Evolutionary conservation across 139 green algal species (phyloP), one percentile per base, ranked within the genome.

Genomic region (Chlamydomonas sphaeroides): DNA sequence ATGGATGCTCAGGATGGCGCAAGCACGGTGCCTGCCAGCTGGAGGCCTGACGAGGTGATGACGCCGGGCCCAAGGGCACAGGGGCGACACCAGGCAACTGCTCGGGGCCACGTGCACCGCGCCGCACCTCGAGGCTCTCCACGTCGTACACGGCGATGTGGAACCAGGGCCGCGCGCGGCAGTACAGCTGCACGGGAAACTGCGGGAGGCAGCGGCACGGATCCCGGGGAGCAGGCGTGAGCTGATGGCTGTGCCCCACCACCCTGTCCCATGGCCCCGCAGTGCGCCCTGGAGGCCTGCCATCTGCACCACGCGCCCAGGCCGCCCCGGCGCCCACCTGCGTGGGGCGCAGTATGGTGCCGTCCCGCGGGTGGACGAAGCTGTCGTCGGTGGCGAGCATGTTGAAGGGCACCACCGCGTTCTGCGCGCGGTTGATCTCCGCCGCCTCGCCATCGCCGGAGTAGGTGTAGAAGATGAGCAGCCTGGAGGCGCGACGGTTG

Each of bases 381-480:
- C 23, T 42, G 28, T 76, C 68, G 70, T 89, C 85, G 0, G 62
- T n/a, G 23, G 48, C 28, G 10, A 48, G 72, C 86, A 90, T 87
- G 32, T 23, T 79, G 63, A 90, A 56, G 45, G 75, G 70, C 35
- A 90, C 86, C 56, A 90, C 57, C 5, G 76, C 70, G 69, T 85
- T 65, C 69, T 90, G 86, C 32, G 70, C 86, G 63, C 76, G 56
- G 41, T 81, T 87, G 30, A 90, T 77, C 76, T 87, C 75, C 3
- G 80, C 76, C 48, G 80, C 76, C 84, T 88, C 84, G 28, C 75
- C 75, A 57, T 88, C 84, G 18, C 69, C 62, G 30, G 42, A 74
- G 61, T 85, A 90, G 26, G 86, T 90, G 81, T 87, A 90, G 75
- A 90, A 90, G 80, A 90, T 87, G 57, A 90, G 86, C 65, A 84